phyloP scores from a whole-genome alignment of 805 yeast genomes.

The Wickerhamiella bombiphila region DNA sequence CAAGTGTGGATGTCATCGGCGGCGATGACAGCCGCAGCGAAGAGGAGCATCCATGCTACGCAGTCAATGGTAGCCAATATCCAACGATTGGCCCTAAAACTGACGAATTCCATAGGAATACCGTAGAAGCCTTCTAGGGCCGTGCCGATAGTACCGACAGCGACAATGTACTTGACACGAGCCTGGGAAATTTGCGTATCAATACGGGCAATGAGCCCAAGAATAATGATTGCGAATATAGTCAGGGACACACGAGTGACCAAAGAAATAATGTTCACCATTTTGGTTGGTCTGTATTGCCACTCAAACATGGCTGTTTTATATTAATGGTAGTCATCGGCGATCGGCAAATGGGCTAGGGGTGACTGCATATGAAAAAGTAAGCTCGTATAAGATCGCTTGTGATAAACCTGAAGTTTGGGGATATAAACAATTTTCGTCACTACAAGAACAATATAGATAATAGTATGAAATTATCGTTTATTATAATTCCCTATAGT shows the following conservation, averaged over 20 bases:
- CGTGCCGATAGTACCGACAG: constrained; percentile 4
- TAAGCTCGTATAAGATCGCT: too few relatives aligned
- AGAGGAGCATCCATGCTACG: constrained; percentile 4
- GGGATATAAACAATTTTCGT: too few relatives aligned
- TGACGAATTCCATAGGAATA: constrained; percentile 4
- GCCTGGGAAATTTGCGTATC: constrained; percentile 4
- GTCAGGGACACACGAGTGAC: neutral
- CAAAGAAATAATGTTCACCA: constrained; percentile 1
- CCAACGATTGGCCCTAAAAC: constrained; percentile 3
- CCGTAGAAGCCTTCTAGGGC: constrained; percentile 4
- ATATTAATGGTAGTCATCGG: too few relatives aligned
- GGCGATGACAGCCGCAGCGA: constrained; percentile 6
- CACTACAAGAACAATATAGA: too few relatives aligned
- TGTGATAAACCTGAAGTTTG: too few relatives aligned
- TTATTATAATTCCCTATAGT: too few relatives aligned
- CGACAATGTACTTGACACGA: constrained; percentile 5
- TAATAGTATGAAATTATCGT: too few relatives aligned
- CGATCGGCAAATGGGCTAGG: too few relatives aligned
- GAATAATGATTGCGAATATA: constrained; percentile 2
- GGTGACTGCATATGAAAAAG: too few relatives aligned
- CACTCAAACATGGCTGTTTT: too few relatives aligned
- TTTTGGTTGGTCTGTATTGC: too few relatives aligned
- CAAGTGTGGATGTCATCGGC: constrained; percentile 6
- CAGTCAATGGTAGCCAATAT: constrained; percentile 2
- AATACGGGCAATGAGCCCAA: constrained; percentile 4